phyloP scores from a whole-genome alignment of 306 rosid species.

The Lablab purpureus region DNA sequence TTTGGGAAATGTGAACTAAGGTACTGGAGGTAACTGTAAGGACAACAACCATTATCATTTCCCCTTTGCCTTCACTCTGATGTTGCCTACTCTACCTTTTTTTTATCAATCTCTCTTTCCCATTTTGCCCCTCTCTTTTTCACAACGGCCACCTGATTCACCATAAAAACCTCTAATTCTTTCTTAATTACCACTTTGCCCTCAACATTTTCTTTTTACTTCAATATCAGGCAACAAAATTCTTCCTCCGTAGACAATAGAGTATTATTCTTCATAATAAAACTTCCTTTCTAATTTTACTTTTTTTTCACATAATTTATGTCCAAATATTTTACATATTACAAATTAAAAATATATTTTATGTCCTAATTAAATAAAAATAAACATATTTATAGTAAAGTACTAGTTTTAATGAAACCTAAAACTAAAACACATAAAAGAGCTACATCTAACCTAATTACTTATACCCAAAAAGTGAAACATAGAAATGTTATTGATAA shows the following conservation, averaged over 20 bases:
- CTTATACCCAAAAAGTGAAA: background rate
- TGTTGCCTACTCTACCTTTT: constrained; percentile 44
- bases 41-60: constrained; percentile 47
- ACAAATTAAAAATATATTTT: too few species aligned
- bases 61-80: constrained; percentile 44
- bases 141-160: constrained; percentile 28
- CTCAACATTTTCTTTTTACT: background rate
- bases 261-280: too few species aligned
- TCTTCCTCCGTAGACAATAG: too few species aligned
- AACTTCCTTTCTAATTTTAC: too few species aligned
- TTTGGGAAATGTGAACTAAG: constrained; percentile 26
- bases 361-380: too few species aligned
- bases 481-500: background rate
- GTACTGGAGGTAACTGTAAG: constrained; percentile 37
- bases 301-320: too few species aligned
- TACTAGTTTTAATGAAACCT: background rate
- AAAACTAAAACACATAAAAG: background rate
- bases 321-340: too few species aligned
- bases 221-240: too few species aligned
- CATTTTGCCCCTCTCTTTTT: constrained; percentile 38
- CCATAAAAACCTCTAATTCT: background rate
- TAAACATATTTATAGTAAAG: too few species aligned
- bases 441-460: background rate
- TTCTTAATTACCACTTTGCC: background rate
- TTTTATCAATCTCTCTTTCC: constrained; percentile 35